These are phyloP conservation scores for Cryphonectria naterciae DNA, from an alignment of 2,329 filamentous ascomycete genomes.

Conservation along the genomic window DNA sequence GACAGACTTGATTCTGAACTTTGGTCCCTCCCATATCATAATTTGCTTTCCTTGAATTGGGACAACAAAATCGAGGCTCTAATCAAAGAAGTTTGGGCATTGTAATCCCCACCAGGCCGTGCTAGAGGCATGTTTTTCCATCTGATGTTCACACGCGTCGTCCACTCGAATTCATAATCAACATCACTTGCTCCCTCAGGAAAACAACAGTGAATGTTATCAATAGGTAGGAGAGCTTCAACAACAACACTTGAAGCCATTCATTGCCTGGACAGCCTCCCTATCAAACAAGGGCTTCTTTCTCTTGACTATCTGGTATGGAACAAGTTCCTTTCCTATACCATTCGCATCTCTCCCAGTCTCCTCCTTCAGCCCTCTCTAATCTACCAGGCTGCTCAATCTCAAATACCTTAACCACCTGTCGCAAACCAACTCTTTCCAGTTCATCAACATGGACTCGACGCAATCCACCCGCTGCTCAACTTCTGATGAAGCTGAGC, in stretches of 20 bases:
- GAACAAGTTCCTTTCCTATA: not conserved
- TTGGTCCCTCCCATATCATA: not conserved
- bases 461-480: not conserved
- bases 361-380: not conserved
- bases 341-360: not conserved
- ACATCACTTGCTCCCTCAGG: not conserved
- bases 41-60: not conserved
- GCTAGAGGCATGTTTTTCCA: not conserved
- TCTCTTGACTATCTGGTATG: not conserved
- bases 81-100: not conserved
- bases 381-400: not conserved
- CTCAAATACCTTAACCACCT: not conserved
- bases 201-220: not conserved
- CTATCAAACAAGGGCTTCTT: not conserved
- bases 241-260: not conserved
- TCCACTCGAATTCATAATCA: not conserved
- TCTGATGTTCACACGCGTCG: not conserved
- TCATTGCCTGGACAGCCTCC: not conserved
- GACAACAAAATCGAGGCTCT: not conserved
- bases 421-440: not conserved
- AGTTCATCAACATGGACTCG: not conserved
- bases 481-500: not conserved
- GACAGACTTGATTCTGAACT: not conserved
- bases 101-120: not conserved
- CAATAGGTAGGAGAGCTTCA: not conserved